phyloP scores from a whole-genome alignment of 1,284 basidiomycete genomes.

The Sanghuangporus baumii region DNA sequence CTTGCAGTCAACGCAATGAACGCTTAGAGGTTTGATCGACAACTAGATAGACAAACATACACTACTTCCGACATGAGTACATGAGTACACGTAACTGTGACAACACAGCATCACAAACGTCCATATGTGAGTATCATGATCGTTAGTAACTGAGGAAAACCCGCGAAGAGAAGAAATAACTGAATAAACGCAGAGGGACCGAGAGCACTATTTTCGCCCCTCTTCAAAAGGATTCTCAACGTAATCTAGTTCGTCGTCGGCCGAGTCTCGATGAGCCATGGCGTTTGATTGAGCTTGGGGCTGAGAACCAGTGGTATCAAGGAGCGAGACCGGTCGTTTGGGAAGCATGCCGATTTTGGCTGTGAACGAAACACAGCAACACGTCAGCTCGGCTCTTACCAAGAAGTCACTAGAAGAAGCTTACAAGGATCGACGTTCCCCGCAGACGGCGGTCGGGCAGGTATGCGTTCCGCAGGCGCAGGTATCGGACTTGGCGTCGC shows the following conservation, averaged over 20 bases:
- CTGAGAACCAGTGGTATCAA: constrained; percentile 32
- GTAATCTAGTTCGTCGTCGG: constrained; percentile 56
- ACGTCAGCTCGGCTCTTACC: neutral
- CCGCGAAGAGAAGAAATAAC: neutral
- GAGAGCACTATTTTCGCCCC: constrained; percentile 1
- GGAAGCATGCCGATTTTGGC: constrained; percentile 68
- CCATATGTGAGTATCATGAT: neutral
- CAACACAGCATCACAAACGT: neutral
- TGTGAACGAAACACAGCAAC: constrained; percentile 18
- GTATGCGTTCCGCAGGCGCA: constrained; percentile 1
- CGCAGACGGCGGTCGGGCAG: constrained; percentile 14
- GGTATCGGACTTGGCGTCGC: neutral
- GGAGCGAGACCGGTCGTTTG: constrained; percentile 66
- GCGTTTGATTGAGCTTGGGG: constrained; percentile 21
- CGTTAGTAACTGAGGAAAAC: neutral
- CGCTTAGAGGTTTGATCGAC: too few relatives aligned
- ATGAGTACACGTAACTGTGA: neutral
- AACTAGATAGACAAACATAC: too few relatives aligned
- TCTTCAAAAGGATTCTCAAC: constrained; percentile 67
- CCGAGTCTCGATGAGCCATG: constrained; percentile 28
- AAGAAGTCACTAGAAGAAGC: neutral
- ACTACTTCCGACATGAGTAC: too few relatives aligned
- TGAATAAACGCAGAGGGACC: neutral
- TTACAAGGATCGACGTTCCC: constrained; percentile 18
- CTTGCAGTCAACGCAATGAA: too few relatives aligned